Conservation (phyloP, 108 stramenopile species). For the Chaetoceros tenuissimus region DNA sequence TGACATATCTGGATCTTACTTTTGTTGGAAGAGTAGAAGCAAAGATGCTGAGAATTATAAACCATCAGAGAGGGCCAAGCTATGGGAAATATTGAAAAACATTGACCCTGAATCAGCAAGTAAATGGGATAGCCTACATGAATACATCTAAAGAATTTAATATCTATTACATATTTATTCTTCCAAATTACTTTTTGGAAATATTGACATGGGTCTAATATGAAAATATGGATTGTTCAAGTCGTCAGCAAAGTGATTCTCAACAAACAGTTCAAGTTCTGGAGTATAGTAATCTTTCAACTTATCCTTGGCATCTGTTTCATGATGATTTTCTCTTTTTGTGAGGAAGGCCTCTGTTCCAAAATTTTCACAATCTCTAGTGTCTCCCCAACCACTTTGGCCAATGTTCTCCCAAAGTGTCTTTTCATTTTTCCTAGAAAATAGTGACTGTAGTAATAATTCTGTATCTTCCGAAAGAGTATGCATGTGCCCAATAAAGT, state of each 20-base stretch:
- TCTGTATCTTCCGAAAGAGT: conserved; percentile 16
- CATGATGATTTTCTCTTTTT: background rate
- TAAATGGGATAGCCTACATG: too few relatives aligned
- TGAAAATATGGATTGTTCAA: too few relatives aligned
- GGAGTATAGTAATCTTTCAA: conserved; percentile 6
- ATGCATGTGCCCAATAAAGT: conserved; percentile 34
- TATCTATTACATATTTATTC: too few relatives aligned
- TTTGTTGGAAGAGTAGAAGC: conserved; percentile 10
- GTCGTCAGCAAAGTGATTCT: background rate
- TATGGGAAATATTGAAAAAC: conserved; percentile 21
- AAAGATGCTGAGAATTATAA: conserved; percentile 19
- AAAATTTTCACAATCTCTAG: conserved; percentile 22
- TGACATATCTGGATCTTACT: conserved; percentile 18
- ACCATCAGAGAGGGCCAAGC: conserved; percentile 13
- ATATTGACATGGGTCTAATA: too few relatives aligned
- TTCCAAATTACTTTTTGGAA: too few relatives aligned
- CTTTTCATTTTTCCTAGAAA: too few relatives aligned
- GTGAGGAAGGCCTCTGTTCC: background rate
- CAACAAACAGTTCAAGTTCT: background rate
- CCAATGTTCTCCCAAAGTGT: conserved; percentile 42
- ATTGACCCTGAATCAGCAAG: conserved; percentile 21
- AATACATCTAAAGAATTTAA: too few relatives aligned
- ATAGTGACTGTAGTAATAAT: conserved; percentile 14
- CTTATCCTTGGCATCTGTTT: background rate
- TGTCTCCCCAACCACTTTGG: conserved; percentile 29